Percentiles rank a stretch among this genome's conserved stretches.
These are phyloP conservation scores for Colletotrichum australisinense DNA, from an alignment of 2,329 filamentous ascomycete species.

Conservation along the genomic window DNA sequence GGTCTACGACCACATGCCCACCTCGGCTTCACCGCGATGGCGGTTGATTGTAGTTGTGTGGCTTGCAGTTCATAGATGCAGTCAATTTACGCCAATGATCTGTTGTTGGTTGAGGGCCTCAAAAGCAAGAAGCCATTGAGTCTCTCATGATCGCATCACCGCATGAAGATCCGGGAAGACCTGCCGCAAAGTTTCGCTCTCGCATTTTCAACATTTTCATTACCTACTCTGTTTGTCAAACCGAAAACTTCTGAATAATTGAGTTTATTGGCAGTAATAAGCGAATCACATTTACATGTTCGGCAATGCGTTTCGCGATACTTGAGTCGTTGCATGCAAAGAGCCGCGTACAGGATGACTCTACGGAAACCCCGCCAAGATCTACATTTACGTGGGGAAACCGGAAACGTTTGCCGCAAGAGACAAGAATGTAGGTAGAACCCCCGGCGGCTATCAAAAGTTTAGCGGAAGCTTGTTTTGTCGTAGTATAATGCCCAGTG, in stretches of 20 bases:
- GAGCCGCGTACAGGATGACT: neutral
- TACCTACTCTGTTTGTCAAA: neutral
- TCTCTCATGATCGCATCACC: neutral
- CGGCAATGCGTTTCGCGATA: neutral
- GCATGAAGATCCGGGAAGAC: neutral
- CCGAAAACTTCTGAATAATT: neutral
- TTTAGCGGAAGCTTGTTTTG: neutral
- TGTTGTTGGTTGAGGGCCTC: neutral
- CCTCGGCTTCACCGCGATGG: neutral
- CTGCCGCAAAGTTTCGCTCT: neutral
- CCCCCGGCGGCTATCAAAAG: neutral
- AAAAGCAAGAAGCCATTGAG: neutral
- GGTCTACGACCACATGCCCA: neutral
- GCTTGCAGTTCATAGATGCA: neutral
- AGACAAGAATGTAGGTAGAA: neutral
- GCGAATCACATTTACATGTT: no score
- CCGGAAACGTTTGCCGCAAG: neutral
- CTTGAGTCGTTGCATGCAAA: neutral
- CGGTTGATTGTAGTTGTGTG: neutral
- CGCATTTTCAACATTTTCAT: neutral
- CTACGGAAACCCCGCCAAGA: neutral
- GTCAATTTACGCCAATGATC: neutral
- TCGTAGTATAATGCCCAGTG: neutral
- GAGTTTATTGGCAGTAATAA: neutral
- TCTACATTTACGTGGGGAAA: neutral